Percentiles rank a stretch among this genome's conserved stretches.
These are phyloP conservation scores for Takashimella tepidaria DNA, from an alignment of 1,284 basidiomycete species.

Conservation along the genomic window DNA sequence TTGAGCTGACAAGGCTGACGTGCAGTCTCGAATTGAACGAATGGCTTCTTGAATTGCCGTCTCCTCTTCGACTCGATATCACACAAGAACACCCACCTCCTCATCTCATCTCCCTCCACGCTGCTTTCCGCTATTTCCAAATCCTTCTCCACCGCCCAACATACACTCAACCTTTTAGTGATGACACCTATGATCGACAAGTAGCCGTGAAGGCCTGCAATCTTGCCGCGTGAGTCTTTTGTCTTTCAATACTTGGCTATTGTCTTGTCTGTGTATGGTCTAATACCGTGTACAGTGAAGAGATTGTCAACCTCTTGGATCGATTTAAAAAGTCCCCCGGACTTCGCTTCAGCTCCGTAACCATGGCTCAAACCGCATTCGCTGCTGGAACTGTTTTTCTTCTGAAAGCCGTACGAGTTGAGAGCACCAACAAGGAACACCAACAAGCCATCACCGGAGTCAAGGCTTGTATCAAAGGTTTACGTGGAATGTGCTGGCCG, in stretches of 20 bases:
- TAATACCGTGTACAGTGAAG: constrained; percentile 2
- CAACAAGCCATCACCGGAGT: not conserved
- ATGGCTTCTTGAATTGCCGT: constrained; percentile 8
- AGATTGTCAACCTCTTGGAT: constrained; percentile 17
- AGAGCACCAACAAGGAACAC: not conserved
- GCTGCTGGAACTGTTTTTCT: constrained; percentile 22
- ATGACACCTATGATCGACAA: constrained; percentile 4
- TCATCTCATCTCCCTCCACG: constrained; percentile 23
- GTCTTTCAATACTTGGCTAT: not conserved
- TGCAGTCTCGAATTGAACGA: constrained; percentile 6
- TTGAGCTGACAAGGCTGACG: not conserved
- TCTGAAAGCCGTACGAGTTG: constrained; percentile 17
- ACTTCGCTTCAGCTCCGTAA: constrained; percentile 19
- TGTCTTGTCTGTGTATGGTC: too few relatives aligned
- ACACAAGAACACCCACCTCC: constrained; percentile 8
- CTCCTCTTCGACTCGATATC: constrained; percentile 6
- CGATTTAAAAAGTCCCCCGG: constrained; percentile 18
- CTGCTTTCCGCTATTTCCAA: constrained; percentile 11
- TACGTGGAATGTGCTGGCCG: constrained; percentile 2
- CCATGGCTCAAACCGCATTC: constrained; percentile 22
- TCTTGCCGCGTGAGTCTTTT: constrained; percentile 12
- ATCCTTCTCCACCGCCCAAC: constrained; percentile 23
- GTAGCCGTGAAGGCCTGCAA: constrained; percentile 17
- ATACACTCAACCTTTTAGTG: constrained; percentile 10
- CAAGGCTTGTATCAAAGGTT: constrained; percentile 2